These are phyloP conservation scores for Irpex lacteus DNA, from an alignment of 1,284 basidiomycete species.

Conservation along the genomic window DNA sequence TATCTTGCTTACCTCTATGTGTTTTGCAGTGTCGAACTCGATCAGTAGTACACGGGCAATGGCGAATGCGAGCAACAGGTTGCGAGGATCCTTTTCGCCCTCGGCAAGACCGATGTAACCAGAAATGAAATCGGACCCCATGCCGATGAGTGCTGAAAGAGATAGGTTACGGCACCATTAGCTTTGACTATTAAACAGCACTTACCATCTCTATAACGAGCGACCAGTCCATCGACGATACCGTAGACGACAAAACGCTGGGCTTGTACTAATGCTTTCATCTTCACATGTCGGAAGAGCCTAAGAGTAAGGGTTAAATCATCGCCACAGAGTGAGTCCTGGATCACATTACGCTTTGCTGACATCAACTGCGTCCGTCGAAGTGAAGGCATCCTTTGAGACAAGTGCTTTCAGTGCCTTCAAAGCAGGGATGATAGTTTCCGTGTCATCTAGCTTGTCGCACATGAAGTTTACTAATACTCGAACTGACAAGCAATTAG, in stretches of 20 bases:
- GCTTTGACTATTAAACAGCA: not conserved
- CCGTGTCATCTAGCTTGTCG: conserved; percentile 84
- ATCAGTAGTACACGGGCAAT: conserved; percentile 83
- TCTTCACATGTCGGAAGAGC: conserved; percentile 76
- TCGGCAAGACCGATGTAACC: conserved; percentile 83
- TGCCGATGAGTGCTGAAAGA: conserved; percentile 59
- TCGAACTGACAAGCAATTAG: conserved; percentile 48
- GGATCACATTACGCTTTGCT: conserved; percentile 59
- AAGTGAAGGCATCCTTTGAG: conserved; percentile 62
- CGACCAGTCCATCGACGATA: conserved; percentile 80
- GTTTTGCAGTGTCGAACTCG: conserved; percentile 79
- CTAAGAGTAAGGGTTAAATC: conserved; percentile 36
- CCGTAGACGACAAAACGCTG: conserved; percentile 81
- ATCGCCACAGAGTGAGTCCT: conserved; percentile 7
- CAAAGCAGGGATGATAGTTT: conserved; percentile 77
- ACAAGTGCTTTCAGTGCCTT: conserved; percentile 72
- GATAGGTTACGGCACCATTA: not conserved
- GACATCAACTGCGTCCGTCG: conserved; percentile 69
- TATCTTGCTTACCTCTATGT: conserved; percentile 65
- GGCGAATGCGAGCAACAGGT: conserved; percentile 87
- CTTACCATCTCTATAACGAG: conserved; percentile 69
- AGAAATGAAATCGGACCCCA: conserved; percentile 72
- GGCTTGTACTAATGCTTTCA: conserved; percentile 81
- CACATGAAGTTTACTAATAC: conserved; percentile 84
- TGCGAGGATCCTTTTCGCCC: conserved; percentile 97